Evolutionary conservation across 352 stramenopile species (phyloP).

Genomic region (Peronospora belbahrii): DNA sequence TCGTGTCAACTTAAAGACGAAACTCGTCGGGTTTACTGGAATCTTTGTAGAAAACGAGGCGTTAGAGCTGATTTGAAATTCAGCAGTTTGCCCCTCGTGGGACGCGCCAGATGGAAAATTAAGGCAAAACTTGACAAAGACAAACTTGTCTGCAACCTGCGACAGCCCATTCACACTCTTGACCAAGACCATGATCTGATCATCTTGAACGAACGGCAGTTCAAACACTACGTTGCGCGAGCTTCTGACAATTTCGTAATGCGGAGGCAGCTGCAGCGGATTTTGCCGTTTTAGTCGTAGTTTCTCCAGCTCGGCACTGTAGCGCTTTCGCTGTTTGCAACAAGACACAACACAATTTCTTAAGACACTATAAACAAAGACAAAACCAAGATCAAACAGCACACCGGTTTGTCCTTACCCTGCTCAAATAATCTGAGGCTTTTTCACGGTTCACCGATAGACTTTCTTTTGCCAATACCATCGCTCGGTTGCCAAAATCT

Average conservation of each 20-base stretch:
- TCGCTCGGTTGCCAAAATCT: constrained; percentile 53
- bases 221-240: constrained; percentile 41
- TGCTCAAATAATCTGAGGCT: constrained; percentile 45
- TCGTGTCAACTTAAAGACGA: constrained; percentile 46
- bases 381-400: background rate
- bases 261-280: constrained; percentile 39
- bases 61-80: constrained; percentile 26
- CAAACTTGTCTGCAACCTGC: constrained; percentile 33
- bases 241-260: constrained; percentile 33
- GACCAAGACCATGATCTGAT: constrained; percentile 48
- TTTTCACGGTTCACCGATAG: constrained; percentile 40
- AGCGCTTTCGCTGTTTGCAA: constrained; percentile 45
- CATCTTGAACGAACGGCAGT: constrained; percentile 31
- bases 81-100: constrained; percentile 51
- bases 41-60: constrained; percentile 23
- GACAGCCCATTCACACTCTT: constrained; percentile 37
- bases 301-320: constrained; percentile 39
- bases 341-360: background rate
- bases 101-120: constrained; percentile 51
- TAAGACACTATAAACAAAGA: background rate
- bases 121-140: constrained; percentile 71
- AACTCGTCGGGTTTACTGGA: constrained; percentile 21
- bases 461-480: constrained; percentile 38
- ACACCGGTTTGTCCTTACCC: constrained; percentile 24
- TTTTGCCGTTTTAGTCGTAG: constrained; percentile 45